phyloP scores from a whole-genome alignment of 805 yeast genomes.

The Brettanomyces anomalus region DNA sequence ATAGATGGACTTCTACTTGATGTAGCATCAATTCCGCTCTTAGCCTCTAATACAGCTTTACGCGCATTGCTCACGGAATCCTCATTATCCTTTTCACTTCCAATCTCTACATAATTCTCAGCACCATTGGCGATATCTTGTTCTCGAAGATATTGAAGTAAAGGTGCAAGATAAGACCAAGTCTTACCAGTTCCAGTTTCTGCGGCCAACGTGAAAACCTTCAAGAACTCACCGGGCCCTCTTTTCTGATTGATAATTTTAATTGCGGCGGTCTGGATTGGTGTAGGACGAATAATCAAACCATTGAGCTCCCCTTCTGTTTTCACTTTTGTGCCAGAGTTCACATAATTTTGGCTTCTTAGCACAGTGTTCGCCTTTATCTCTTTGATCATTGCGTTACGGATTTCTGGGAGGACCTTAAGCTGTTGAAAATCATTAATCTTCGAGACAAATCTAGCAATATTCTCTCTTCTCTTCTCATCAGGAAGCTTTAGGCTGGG shows the following conservation, averaged over 20 bases:
- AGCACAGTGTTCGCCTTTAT: slow-evolving; percentile 39
- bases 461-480: slow-evolving; percentile 24
- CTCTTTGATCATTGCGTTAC: slow-evolving; percentile 49
- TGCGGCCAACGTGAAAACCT: slow-evolving; percentile 77
- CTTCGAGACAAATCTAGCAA: slow-evolving; percentile 36
- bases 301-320: slow-evolving; percentile 27
- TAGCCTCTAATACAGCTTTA: background rate
- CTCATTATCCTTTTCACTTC: background rate
- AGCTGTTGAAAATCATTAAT: slow-evolving; percentile 59
- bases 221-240: slow-evolving; percentile 28
- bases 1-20: slow-evolving; percentile 19
- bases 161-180: slow-evolving; percentile 77
- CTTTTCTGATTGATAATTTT: slow-evolving; percentile 41
- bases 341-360: slow-evolving; percentile 25
- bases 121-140: slow-evolving; percentile 29
- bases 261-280: slow-evolving; percentile 75
- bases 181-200: slow-evolving; percentile 98
- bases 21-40: slow-evolving; percentile 9
- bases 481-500: slow-evolving; percentile 37
- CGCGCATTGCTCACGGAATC: background rate
- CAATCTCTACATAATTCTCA: background rate
- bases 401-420: slow-evolving; percentile 55
- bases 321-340: slow-evolving; percentile 21
- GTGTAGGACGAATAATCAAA: slow-evolving; percentile 49
- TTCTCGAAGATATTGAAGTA: slow-evolving; percentile 59